Base-by-base conservation (phyloP, 1,284 basidiomycete genomes). In the Heterobasidion irregulare region DNA sequence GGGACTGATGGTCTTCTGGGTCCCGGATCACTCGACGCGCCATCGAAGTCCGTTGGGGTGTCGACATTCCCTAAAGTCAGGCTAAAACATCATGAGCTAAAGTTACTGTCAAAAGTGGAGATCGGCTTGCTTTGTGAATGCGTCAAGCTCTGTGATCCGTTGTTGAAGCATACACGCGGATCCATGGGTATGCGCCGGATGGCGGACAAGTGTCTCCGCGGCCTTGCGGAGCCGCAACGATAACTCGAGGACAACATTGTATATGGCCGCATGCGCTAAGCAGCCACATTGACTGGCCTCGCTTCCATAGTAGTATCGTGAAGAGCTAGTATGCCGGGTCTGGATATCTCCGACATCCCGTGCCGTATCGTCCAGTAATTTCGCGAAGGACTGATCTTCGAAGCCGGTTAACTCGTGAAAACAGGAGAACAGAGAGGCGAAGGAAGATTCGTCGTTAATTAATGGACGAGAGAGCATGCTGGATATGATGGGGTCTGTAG, bases 201-300 rank as follows among this genome's bases (percentile, higher is more conserved):
- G 77, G 50, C 73, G 76, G 32, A 73, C 70, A 47, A 86, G 76
- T 38, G 79, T 70, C 56, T 83, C 76, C 26, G 77, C 76, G 2
- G 81, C 80, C 59, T 76, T 80, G 35, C 82, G 73, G 34, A 86
- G 72, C 53, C 81, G 72, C 34, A 84, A 68, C 1, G 83, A 85
- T 32, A 86, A 70, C 61, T 85, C 83, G 8, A 85, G 75, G 32
- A 83, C 71, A 43, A 75, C 76, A 54, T 71, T 78, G 62, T 85
- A 84, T 60, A 70, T 77, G 34, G 71, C 63, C 33, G 71, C 60
- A 56, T 84, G 80, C 53, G 75, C 70, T 46, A 85, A 70, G 61
- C 84, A 86, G 7, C 78, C 80, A 57, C 83, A 86, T 53, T 80
- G 79, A 8, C 71, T 70, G 26, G 60, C 62, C 12, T 41, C 38